Conservation (phyloP, 2,329 filamentous ascomycete genomes). For the Ceratocystis alfenasii region DNA sequence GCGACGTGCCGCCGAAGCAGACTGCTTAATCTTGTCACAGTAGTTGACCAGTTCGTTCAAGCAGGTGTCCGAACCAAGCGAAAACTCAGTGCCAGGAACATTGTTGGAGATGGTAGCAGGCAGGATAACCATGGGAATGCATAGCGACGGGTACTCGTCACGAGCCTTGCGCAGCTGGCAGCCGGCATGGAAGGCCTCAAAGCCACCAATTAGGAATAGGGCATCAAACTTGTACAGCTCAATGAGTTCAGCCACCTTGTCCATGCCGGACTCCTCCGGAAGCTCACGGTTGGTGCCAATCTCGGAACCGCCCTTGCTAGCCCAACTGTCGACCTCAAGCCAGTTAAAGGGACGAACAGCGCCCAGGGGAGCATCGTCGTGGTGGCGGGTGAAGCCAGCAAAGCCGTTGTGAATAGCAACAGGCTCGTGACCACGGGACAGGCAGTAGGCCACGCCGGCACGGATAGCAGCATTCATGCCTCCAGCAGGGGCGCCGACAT, state of each 20-base stretch:
- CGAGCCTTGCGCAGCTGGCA: slow-evolving; percentile 76
- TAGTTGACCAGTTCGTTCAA: slow-evolving; percentile 90
- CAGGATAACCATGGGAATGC: slow-evolving; percentile 81
- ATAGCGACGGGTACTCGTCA: slow-evolving; percentile 67
- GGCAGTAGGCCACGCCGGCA: slow-evolving; percentile 83
- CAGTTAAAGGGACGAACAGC: slow-evolving; percentile 78
- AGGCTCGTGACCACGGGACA: slow-evolving; percentile 83
- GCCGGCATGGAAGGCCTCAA: slow-evolving; percentile 89
- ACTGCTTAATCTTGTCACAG: slow-evolving; percentile 96
- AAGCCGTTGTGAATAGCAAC: slow-evolving; percentile 95
- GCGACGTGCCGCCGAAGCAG: slow-evolving; percentile 81
- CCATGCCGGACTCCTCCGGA: slow-evolving; percentile 72
- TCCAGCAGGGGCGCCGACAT: slow-evolving; percentile 89
- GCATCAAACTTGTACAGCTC: slow-evolving; percentile 80
- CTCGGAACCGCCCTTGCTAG: slow-evolving; percentile 90
- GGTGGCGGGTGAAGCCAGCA: slow-evolving; percentile 81
- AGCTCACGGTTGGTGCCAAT: slow-evolving; percentile 95
- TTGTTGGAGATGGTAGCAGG: slow-evolving; percentile 99
- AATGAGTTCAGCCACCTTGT: slow-evolving; percentile 70
- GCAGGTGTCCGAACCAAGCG: slow-evolving; percentile 89
- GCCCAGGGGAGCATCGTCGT: slow-evolving; percentile 67
- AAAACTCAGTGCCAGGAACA: slow-evolving; percentile 94
- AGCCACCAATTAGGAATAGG: slow-evolving; percentile 84
- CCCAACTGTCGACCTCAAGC: slow-evolving; percentile 92
- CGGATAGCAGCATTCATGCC: slow-evolving; percentile 97